Base-by-base conservation (phyloP, 176 grass and related monocot genomes). In the Typha latifolia region DNA sequence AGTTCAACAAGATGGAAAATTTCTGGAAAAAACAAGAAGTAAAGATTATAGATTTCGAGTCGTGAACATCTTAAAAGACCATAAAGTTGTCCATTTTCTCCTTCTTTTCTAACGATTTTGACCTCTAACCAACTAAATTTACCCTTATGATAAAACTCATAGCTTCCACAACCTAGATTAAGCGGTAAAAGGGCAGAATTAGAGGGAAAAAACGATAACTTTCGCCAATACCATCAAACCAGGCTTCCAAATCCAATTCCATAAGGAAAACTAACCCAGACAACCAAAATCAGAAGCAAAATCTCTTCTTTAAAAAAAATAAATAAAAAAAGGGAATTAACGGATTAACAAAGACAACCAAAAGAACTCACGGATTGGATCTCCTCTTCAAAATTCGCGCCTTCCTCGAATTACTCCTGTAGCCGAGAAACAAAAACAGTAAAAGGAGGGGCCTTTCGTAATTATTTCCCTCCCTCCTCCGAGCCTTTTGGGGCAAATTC, bases 311-410 rank as follows among this genome's bases (percentile, higher is more conserved):
- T 6, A 7, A 37, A 37, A 0, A 26, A 26, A 26, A 26, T 1
- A 0, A 37, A 37, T 37, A 37, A 37, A 6, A 37, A 57, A 18
- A 21, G 7, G n/a, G 16, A 59, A 59, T 19, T 14, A 59, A 20
- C 22, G 16, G 22, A 59, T 19, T 14, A 59, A 20, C 22, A 3
- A 49, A 21, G 16, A 34, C 7, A 47, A 66, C 32, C 9, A 16
- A 29, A 43, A 66, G 12, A 57, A 74, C 81, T 83, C 74, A 83
- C 81, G n/a, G 24, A 53, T 62, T 78, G 51, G 49, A 59, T 66
- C 65, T 59, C 53, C 15, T 9, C 53, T 22, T 59, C 53, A 21
- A 59, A 59, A 12, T 59, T 22, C 53, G 14, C 53, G 18, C 53
- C 18, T 19, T 19, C 18, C 53, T 16, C 53, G 53, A 59, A 22